Conservation (phyloP, 2,329 filamentous ascomycete species). For the Tolypocladium paradoxum region DNA sequence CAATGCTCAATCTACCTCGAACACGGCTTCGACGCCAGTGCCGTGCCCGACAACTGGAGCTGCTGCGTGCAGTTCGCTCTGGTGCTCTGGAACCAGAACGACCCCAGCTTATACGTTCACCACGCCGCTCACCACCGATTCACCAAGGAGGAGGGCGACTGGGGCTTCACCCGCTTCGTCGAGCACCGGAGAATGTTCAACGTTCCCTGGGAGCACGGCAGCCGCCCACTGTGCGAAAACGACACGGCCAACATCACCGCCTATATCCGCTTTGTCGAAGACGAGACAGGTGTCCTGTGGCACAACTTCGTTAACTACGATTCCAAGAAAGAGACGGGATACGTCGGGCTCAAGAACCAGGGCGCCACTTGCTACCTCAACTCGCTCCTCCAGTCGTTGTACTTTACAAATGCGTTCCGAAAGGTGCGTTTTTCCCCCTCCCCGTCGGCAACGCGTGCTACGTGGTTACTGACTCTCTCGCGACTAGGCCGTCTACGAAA, state of each 20-base stretch:
- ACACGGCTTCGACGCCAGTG: slow-evolving; percentile 70
- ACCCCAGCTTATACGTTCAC: slow-evolving; percentile 75
- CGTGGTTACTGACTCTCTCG: not conserved
- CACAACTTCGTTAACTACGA: slow-evolving; percentile 92
- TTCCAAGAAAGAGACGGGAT: slow-evolving; percentile 98
- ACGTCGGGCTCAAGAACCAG: slow-evolving; percentile 93
- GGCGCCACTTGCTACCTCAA: slow-evolving; percentile 87
- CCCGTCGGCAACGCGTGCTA: not conserved
- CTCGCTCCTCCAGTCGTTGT: slow-evolving; percentile 72
- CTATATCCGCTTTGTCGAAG: slow-evolving; percentile 71
- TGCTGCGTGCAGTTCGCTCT: slow-evolving; percentile 93
- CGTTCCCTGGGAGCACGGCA: slow-evolving; percentile 58
- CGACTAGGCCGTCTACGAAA: slow-evolving; percentile 80
- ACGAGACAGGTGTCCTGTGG: slow-evolving; percentile 82
- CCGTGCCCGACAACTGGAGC: slow-evolving; percentile 85
- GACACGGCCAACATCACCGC: slow-evolving; percentile 71
- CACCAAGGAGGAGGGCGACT: slow-evolving; percentile 91
- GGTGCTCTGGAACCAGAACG: slow-evolving; percentile 87
- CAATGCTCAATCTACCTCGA: slow-evolving; percentile 93
- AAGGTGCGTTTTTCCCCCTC: slow-evolving; percentile 45
- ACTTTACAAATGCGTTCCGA: slow-evolving; percentile 86
- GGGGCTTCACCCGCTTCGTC: slow-evolving; percentile 96
- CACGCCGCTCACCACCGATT: slow-evolving; percentile 89
- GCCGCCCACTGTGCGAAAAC: slow-evolving; percentile 64
- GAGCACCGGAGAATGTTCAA: slow-evolving; percentile 81